These are phyloP conservation scores for Scutellaria barbata DNA, from an alignment of 257 asterid genomes.

Conservation along the genomic window DNA sequence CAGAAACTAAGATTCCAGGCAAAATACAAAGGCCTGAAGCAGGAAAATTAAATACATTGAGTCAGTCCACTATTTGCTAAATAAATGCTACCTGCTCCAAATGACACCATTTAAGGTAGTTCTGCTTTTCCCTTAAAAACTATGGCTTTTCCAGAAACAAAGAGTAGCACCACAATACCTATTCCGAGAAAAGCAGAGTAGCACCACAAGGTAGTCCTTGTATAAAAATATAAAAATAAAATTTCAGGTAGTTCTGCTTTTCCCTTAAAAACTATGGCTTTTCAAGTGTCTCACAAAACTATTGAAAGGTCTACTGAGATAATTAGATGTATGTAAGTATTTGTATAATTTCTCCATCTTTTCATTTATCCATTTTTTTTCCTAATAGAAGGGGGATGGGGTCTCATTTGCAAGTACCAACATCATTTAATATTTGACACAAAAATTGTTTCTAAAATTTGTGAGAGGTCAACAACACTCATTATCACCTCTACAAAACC, in stretches of 20 bases:
- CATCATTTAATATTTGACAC: neutral
- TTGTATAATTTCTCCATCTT: neutral
- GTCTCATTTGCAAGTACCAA: neutral
- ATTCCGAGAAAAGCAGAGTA: no score
- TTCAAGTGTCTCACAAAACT: neutral
- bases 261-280: neutral
- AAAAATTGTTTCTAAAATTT: neutral
- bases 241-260: slow-evolving; percentile 3
- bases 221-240: neutral
- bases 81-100: slow-evolving; percentile 5
- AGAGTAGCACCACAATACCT: no score
- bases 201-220: neutral
- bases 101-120: neutral
- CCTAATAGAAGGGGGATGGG: neutral
- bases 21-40: slow-evolving; percentile 1
- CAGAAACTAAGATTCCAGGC: neutral
- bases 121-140: no score
- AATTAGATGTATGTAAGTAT: neutral
- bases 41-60: neutral
- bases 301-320: neutral
- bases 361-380: neutral
- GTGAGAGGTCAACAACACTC: neutral
- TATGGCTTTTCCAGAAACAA: no score
- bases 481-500: neutral
- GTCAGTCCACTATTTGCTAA: neutral